These are phyloP conservation scores for Rugonectria rugulosa DNA, from an alignment of 2,329 filamentous ascomycete genomes.

Conservation along the genomic window DNA sequence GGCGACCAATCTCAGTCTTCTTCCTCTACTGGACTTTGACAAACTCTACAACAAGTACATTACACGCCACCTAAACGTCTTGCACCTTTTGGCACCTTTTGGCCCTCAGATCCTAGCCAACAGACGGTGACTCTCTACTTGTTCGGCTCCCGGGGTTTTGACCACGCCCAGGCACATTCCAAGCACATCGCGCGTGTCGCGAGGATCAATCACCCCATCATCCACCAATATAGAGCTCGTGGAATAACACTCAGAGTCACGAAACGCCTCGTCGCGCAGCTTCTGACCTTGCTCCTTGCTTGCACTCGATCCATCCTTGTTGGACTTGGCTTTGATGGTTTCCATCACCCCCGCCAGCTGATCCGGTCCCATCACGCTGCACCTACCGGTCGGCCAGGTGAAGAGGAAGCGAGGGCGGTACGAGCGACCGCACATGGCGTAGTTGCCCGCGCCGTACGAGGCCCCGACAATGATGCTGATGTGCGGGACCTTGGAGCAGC, in stretches of 20 bases:
- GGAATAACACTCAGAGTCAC: slow-evolving; percentile 33
- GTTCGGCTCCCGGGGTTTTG: not conserved
- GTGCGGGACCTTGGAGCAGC: slow-evolving; percentile 52
- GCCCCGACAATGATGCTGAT: slow-evolving; percentile 54
- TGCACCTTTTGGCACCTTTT: too few species aligned
- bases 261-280: too few species aligned
- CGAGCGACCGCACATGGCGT: slow-evolving; percentile 54
- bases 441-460: slow-evolving; percentile 55
- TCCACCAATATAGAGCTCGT: slow-evolving; percentile 35
- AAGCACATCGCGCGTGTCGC: slow-evolving; percentile 32
- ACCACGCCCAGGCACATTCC: slow-evolving; percentile 47
- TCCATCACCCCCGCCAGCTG: slow-evolving; percentile 37
- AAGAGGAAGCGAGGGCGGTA: slow-evolving; percentile 51
- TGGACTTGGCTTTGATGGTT: slow-evolving; percentile 3
- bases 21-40: too few species aligned
- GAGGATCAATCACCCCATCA: slow-evolving; percentile 42
- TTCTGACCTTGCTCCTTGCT: slow-evolving; percentile 29
- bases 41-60: too few species aligned
- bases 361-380: slow-evolving; percentile 36
- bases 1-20: too few species aligned
- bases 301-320: slow-evolving; percentile 30
- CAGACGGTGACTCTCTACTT: slow-evolving; percentile 1
- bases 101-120: slow-evolving; percentile 22
- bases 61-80: too few species aligned
- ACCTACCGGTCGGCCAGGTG: slow-evolving; percentile 32